A percentile compares a stretch with the other conserved stretches of the same genome.
These are phyloP conservation scores for Delphinella strobiligena DNA, from an alignment of 2,329 filamentous ascomycete species.

Conservation along the genomic window DNA sequence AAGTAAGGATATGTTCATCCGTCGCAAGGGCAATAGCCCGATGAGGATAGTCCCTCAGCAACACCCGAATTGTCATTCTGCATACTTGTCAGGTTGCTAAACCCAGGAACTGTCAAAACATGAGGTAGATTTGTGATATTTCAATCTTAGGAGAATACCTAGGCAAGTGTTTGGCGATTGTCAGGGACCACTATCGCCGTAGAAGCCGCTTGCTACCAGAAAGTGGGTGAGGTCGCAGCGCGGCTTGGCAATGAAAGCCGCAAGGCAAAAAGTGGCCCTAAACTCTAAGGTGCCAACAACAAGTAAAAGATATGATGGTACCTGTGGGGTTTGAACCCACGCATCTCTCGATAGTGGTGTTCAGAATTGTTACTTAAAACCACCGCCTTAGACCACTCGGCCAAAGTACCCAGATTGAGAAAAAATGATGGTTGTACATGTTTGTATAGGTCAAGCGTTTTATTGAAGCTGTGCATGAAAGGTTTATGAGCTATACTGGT, in stretches of 20 bases:
- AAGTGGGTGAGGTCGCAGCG: no score
- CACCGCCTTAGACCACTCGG: constrained; percentile 1
- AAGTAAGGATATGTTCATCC: constrained; percentile 66
- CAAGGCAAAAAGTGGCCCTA: not conserved
- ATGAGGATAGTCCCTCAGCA: constrained; percentile 76
- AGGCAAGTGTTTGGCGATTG: no score
- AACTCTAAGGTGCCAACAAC: not conserved
- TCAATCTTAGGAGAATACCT: no score
- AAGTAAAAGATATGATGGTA: not conserved
- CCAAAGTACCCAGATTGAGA: no score
- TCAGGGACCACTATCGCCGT: no score
- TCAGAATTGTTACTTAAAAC: not conserved
- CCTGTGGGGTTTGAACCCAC: constrained; percentile 1
- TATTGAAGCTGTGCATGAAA: no score
- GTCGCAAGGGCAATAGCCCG: constrained; percentile 81
- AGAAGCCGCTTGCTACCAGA: no score
- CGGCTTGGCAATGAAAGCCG: no score
- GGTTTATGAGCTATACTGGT: no score
- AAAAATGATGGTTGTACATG: no score
- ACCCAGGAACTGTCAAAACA: not conserved
- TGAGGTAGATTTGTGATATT: no score
- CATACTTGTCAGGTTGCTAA: constrained; percentile 9
- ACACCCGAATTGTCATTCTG: constrained; percentile 56
- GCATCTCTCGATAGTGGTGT: constrained; percentile 1
- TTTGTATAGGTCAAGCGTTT: no score